Evolutionary conservation across 1,284 basidiomycete genomes (phyloP).

Genomic region (Ceratobasidium sp.): DNA sequence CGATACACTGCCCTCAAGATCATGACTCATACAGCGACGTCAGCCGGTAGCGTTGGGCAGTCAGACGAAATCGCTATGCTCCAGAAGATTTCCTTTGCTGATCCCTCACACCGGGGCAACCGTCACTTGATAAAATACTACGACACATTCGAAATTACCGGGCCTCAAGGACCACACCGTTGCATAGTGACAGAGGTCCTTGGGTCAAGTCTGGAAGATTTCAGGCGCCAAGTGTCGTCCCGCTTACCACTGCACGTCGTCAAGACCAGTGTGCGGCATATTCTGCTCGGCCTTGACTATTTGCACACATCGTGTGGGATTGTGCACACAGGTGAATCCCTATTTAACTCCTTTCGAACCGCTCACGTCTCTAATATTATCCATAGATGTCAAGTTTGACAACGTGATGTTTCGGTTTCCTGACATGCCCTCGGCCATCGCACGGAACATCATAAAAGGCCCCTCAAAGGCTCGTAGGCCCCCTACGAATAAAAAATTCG

Average conservation of each 20-base stretch:
- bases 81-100: background rate
- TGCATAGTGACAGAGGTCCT: slow-evolving; percentile 12
- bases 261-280: slow-evolving; percentile 96
- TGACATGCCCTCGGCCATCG: background rate
- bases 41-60: background rate
- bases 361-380: background rate
- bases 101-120: background rate
- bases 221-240: background rate
- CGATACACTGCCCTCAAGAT: background rate
- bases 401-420: slow-evolving; percentile 84
- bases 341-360: background rate
- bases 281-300: slow-evolving; percentile 94
- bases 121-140: background rate
- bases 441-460: background rate
- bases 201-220: background rate
- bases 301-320: slow-evolving; percentile 97
- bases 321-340: slow-evolving; percentile 75
- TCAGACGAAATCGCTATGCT: slow-evolving; percentile 12
- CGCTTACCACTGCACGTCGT: slow-evolving; percentile 95
- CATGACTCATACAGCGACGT: background rate
- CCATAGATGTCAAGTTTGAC: slow-evolving; percentile 87
- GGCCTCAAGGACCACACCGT: background rate
- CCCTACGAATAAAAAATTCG: background rate
- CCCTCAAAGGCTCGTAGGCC: background rate
- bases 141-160: background rate